Evolutionary conservation across 2,329 filamentous ascomycete species (phyloP), one percentile per base, ranked within the genome.

Genomic region (Dichotomopilus funicola): DNA sequence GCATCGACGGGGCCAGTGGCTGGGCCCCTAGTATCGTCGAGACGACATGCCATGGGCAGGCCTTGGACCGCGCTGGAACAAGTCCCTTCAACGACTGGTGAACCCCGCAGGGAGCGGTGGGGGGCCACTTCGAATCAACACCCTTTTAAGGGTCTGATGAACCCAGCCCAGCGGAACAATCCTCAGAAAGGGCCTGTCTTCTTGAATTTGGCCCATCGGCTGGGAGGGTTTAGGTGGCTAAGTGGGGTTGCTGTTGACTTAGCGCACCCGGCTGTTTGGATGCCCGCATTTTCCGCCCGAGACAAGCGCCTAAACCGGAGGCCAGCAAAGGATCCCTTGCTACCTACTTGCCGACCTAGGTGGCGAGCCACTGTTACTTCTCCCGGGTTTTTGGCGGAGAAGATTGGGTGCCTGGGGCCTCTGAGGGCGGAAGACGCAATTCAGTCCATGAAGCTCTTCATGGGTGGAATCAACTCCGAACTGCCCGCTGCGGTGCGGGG

Each of bases 121-220:
- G 19, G 40, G 12, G 49, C 49, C 49, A 34, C 31, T 38, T 50
- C 38, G 38, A 50, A 42, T 50, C 48, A 50, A 27, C 35, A 6
- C 10, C 40, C n/a, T 33, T 35, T 27, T 46, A 27, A 27, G 19
- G 19, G 19, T 27, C 19, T 27, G 19, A 27, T 4, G 11, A 40
- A 46, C 12, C 51, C 51, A 41, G 36, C 41, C 5, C 43, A 12
- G 43, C 41, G 51, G 51, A 46, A 53, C 51, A 47, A 6, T 13
- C 31, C 19, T 27, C 19, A 27, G 19, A 27, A 27, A 27, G 19
- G 19, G 19, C 19, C 19, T 27, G 19, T 27, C 19, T 27, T 27
- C 19, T 27, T 27, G 19, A 27, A 27, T 27, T 27, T 27, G 19
- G 19, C 19, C 19, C 19, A 27, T 27, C 19, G 19, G 2, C 19